phyloP scores from a whole-genome alignment of 257 asterid genomes.

The Solanum appendiculatum region DNA sequence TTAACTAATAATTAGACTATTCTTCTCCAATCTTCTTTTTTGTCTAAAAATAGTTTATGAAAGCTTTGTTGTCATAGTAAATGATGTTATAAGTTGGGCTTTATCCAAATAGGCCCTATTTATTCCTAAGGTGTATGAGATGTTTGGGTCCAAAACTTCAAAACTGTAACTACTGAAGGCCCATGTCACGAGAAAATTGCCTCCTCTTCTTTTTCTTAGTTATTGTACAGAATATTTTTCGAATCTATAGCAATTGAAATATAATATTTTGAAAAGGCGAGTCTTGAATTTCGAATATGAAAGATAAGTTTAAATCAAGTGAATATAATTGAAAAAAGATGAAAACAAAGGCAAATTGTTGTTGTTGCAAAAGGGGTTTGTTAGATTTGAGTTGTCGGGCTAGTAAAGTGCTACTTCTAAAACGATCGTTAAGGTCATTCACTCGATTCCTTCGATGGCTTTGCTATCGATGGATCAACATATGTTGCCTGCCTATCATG shows the following conservation, averaged over 20 bases:
- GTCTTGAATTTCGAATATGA: neutral
- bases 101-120: neutral
- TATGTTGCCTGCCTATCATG: neutral
- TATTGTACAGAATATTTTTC: neutral
- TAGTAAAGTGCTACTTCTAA: too few relatives aligned
- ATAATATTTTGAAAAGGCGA: neutral
- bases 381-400: neutral
- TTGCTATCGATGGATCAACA: neutral
- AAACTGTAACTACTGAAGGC: neutral
- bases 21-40: neutral
- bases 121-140: neutral
- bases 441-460: neutral
- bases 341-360: neutral
- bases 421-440: neutral
- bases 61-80: neutral
- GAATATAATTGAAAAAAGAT: neutral
- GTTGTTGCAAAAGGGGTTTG: neutral
- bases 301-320: neutral
- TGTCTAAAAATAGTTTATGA: neutral
- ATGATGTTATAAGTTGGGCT: neutral
- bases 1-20: neutral
- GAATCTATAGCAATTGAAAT: neutral
- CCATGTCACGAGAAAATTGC: neutral
- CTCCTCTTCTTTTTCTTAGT: neutral
- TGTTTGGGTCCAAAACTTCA: neutral